Conservation (phyloP, 768 basidiomycete genomes). For the Leucocoprinus sp. region DNA sequence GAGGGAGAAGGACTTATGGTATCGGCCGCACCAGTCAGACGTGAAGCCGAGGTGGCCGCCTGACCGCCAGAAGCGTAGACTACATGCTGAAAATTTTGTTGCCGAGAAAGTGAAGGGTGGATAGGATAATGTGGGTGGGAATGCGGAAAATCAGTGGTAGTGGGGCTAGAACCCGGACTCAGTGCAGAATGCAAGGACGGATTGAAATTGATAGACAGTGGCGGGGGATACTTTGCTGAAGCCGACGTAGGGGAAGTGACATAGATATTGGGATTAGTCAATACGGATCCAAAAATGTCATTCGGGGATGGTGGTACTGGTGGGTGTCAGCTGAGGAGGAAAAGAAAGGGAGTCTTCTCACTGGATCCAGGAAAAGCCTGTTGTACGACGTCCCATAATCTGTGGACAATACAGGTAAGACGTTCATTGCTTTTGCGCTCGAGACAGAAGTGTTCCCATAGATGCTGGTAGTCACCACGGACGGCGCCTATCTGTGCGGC, state of each 20-base stretch:
- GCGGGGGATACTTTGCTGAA: conserved; percentile 32
- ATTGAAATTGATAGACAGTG: conserved; percentile 33
- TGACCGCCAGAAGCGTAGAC: conserved; percentile 4
- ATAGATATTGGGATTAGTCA: conserved; percentile 58
- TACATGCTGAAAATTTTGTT: conserved; percentile 54
- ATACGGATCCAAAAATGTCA: conserved; percentile 32
- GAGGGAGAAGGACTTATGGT: conserved; percentile 12
- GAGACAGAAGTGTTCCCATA: conserved; percentile 45
- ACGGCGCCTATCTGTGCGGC: conserved; percentile 59
- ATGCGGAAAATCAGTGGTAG: conserved; percentile 35
- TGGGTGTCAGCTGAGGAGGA: background rate
- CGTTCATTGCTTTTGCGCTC: conserved; percentile 59
- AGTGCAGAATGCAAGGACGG: conserved; percentile 34
- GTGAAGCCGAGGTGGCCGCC: conserved; percentile 11
- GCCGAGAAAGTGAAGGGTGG: conserved; percentile 39
- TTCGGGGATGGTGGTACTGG: conserved; percentile 38
- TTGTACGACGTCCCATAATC: conserved; percentile 55
- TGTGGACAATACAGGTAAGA: conserved; percentile 48
- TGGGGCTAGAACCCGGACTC: conserved; percentile 46
- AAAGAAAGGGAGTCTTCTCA: conserved; percentile 23
- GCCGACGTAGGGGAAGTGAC: conserved; percentile 57
- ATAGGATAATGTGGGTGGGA: conserved; percentile 17
- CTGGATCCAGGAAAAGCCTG: conserved; percentile 47
- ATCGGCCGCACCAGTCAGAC: conserved; percentile 16
- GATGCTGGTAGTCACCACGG: conserved; percentile 61